Evolutionary conservation across 345 rosid genomes (phyloP).

Genomic region (Syzygium oleosum): DNA sequence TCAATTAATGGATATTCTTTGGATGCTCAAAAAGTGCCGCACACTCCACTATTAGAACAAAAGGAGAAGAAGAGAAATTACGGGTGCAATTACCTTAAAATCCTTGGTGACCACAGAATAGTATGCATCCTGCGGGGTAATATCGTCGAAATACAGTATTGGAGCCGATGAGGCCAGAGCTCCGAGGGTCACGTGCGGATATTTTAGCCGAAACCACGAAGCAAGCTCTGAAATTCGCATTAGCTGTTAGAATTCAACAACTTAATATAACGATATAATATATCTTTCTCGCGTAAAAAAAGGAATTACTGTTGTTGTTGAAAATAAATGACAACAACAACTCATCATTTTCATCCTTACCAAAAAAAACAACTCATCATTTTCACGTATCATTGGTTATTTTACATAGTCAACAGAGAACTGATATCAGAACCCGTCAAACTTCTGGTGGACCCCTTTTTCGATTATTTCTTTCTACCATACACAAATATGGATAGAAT

Average conservation of each 20-base stretch:
- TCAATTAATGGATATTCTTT: background rate
- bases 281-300: background rate
- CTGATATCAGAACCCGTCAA: background rate
- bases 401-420: background rate
- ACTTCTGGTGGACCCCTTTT: background rate
- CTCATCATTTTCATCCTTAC: background rate
- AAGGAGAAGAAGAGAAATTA: background rate
- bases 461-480: background rate
- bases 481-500: background rate
- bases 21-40: background rate
- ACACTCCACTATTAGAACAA: background rate
- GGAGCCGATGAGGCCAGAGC: slow-evolving; percentile 77
- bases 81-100: slow-evolving; percentile 21
- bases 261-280: background rate
- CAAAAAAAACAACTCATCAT: background rate
- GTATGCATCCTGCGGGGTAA: slow-evolving; percentile 37
- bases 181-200: slow-evolving; percentile 54
- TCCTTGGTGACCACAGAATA: slow-evolving; percentile 39
- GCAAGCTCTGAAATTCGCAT: slow-evolving; percentile 37
- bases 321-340: background rate
- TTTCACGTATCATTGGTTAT: background rate
- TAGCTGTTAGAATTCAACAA: background rate
- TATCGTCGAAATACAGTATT: slow-evolving; percentile 40
- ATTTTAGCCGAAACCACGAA: slow-evolving; percentile 64
- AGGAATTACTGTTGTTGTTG: background rate